These are phyloP conservation scores for Rubroboletus satanas DNA, from an alignment of 768 basidiomycete species.

Conservation along the genomic window DNA sequence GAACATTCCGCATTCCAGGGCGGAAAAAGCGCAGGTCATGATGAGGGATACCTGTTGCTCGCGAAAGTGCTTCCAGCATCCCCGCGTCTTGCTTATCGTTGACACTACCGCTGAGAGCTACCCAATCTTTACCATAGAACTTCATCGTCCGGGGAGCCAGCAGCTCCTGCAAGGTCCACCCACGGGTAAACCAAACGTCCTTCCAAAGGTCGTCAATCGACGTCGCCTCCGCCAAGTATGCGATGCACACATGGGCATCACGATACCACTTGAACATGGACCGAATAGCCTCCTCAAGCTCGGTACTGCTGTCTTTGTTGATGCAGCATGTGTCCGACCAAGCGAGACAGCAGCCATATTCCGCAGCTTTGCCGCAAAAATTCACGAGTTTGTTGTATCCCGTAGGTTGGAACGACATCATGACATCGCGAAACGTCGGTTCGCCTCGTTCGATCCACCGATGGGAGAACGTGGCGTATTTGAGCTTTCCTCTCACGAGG, in stretches of 20 bases:
- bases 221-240: conserved; percentile 30
- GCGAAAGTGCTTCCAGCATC: conserved; percentile 24
- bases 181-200: conserved; percentile 32
- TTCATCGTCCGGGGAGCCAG: conserved; percentile 30
- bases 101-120: conserved; percentile 20
- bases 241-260: conserved; percentile 28
- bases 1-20: conserved; percentile 24
- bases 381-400: conserved; percentile 26
- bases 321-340: conserved; percentile 37
- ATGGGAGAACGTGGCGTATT: conserved; percentile 30
- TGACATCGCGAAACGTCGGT: conserved; percentile 27
- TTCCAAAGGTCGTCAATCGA: conserved; percentile 24
- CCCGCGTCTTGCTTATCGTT: conserved; percentile 26
- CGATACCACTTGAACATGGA: conserved; percentile 35
- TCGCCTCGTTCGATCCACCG: conserved; percentile 30
- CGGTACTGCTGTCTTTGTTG: conserved; percentile 33
- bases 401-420: conserved; percentile 27
- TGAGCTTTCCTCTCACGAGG: conserved; percentile 21
- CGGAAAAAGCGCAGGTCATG: conserved; percentile 23
- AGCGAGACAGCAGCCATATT: conserved; percentile 27
- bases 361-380: conserved; percentile 27
- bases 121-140: conserved; percentile 29
- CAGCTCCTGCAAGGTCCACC: conserved; percentile 31
- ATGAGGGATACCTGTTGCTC: conserved; percentile 26
- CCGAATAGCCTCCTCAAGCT: conserved; percentile 33